A percentile compares a stretch with the other conserved stretches of the same genome.
These are phyloP conservation scores for Lichtheimia ramosa DNA, from an alignment of 371 early-diverging fungal species.

Conservation along the genomic window DNA sequence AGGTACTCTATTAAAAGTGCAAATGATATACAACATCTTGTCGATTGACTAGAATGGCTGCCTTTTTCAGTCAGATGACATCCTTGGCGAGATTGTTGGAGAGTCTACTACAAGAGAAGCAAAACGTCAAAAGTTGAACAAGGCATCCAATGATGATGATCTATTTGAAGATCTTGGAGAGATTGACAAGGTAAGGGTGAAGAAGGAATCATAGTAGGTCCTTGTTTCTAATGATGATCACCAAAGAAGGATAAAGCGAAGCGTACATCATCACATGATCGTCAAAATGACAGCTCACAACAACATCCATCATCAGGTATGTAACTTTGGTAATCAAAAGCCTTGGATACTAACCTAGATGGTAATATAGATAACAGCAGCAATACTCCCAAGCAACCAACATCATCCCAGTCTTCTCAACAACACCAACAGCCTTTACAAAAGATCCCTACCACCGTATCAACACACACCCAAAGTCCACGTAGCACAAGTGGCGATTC, in stretches of 20 bases:
- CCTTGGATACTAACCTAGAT: too few relatives aligned
- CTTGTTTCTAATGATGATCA: background rate
- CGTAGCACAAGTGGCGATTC: slow-evolving; percentile 8
- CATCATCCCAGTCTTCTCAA: background rate
- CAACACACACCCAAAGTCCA: slow-evolving; percentile 13
- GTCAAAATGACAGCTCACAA: too few relatives aligned
- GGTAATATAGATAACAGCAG: background rate
- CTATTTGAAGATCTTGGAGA: slow-evolving; percentile 39
- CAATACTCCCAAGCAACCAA: background rate
- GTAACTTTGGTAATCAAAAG: too few relatives aligned
- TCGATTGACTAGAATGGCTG: background rate
- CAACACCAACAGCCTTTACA: slow-evolving; percentile 9
- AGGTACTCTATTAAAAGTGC: slow-evolving; percentile 14
- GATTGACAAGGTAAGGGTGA: slow-evolving; percentile 27
- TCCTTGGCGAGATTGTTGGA: slow-evolving; percentile 43
- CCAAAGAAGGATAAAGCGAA: background rate
- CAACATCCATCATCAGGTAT: too few relatives aligned
- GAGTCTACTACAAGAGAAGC: slow-evolving; percentile 26
- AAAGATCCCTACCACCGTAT: slow-evolving; percentile 24
- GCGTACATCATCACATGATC: background rate
- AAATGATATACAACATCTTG: too few relatives aligned
- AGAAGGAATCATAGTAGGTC: too few relatives aligned
- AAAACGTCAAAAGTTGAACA: slow-evolving; percentile 26
- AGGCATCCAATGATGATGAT: slow-evolving; percentile 25
- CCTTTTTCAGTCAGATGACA: slow-evolving; percentile 29